Evolutionary conservation across 2,329 filamentous ascomycete genomes (phyloP).

Genomic region (Microcyclospora pomicola): DNA sequence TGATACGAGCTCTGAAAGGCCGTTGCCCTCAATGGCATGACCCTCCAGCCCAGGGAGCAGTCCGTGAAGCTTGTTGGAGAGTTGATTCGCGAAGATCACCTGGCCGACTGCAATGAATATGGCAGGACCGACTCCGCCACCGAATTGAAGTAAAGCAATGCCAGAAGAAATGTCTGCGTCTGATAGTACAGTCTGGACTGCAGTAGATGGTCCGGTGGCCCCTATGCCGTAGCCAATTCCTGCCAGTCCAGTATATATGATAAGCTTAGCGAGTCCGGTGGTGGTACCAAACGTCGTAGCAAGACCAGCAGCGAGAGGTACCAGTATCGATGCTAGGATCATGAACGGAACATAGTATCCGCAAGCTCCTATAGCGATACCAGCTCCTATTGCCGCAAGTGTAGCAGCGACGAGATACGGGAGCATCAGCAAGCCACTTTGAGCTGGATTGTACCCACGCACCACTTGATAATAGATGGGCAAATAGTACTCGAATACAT

Average conservation of each 20-base stretch:
- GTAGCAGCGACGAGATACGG: slow-evolving; percentile 8
- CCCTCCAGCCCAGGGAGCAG: slow-evolving; percentile 7
- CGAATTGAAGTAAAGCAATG: slow-evolving; percentile 29
- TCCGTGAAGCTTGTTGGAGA: slow-evolving; percentile 5
- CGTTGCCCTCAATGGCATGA: slow-evolving; percentile 12
- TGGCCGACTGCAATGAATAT: slow-evolving; percentile 32
- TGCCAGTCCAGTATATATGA: slow-evolving; percentile 16
- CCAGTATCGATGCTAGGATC: slow-evolving; percentile 9
- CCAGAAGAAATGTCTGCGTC: slow-evolving; percentile 26
- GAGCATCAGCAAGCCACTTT: slow-evolving; percentile 5
- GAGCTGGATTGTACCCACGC: slow-evolving; percentile 3
- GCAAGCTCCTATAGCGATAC: slow-evolving; percentile 9
- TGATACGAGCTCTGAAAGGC: slow-evolving; percentile 15
- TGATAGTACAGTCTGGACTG: slow-evolving; percentile 25
- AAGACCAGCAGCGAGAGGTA: slow-evolving; percentile 31
- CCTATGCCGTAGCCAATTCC: slow-evolving; percentile 30
- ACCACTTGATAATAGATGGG: slow-evolving; percentile 25
- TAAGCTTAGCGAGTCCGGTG: slow-evolving; percentile 20
- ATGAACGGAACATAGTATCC: slow-evolving; percentile 8
- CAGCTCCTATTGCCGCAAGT: slow-evolving; percentile 4
- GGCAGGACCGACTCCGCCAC: slow-evolving; percentile 30
- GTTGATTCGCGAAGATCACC: slow-evolving; percentile 11
- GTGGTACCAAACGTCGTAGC: slow-evolving; percentile 27
- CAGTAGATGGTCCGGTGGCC: slow-evolving; percentile 29
- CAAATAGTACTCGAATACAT: slow-evolving; percentile 11